Conservation (phyloP, 257 asterid species). For the Nicotiana paniculata region DNA sequence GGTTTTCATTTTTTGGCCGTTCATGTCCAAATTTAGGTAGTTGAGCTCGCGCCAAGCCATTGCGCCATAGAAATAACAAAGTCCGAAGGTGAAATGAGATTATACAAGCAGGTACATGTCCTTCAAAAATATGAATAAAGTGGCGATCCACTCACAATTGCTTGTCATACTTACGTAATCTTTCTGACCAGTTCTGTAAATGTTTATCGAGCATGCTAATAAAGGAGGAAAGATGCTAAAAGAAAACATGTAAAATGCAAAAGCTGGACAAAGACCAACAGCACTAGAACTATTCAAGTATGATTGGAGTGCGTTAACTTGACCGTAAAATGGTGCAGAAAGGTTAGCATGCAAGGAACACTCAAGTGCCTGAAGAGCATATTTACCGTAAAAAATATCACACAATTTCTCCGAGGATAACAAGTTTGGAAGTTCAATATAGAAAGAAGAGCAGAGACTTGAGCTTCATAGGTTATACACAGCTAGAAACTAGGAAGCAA, state of each 20-base stretch:
- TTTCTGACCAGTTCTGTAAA: conserved; percentile 22
- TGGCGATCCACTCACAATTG: neutral
- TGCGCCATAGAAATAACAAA: conserved; percentile 24
- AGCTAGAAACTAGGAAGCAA: neutral
- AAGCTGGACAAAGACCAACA: neutral
- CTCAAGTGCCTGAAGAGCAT: neutral
- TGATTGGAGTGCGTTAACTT: neutral
- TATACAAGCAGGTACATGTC: conserved; percentile 21
- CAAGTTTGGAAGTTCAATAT: neutral
- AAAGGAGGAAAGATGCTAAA: conserved; percentile 3
- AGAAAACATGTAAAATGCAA: neutral
- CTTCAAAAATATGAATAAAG: neutral
- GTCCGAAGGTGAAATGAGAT: conserved; percentile 17
- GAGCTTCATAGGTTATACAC: neutral
- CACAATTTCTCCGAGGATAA: neutral
- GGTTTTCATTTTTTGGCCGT: neutral
- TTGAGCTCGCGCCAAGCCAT: conserved; percentile 27
- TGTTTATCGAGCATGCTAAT: conserved; percentile 21
- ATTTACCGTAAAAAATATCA: neutral
- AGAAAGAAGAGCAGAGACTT: neutral
- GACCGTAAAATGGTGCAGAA: neutral
- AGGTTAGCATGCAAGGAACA: neutral
- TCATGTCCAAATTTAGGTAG: conserved; percentile 11
- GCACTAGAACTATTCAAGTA: neutral
- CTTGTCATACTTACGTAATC: neutral